phyloP scores from a whole-genome alignment of 2,329 filamentous ascomycete species.

The Drechslerella coelobrocha region DNA sequence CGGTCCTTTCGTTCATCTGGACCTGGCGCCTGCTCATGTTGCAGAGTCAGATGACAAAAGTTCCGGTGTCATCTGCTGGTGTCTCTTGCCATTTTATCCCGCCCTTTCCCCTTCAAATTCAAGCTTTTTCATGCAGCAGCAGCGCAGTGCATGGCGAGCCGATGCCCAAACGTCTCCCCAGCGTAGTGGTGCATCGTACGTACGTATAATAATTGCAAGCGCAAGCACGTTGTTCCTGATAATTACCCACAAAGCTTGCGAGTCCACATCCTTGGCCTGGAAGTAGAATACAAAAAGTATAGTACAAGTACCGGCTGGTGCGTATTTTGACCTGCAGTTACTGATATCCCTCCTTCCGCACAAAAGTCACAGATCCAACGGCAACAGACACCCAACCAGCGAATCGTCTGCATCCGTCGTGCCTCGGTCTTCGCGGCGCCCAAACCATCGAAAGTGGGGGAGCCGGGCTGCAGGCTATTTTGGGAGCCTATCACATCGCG shows the following conservation, averaged over 20 bases:
- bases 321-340: too few relatives aligned
- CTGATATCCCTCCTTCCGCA: too few relatives aligned
- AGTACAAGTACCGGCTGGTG: too few relatives aligned
- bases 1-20: conserved; percentile 20
- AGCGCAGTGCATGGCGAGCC: too few relatives aligned
- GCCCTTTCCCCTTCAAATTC: conserved; percentile 20
- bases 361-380: background rate
- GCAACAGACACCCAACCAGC: background rate
- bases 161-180: too few relatives aligned
- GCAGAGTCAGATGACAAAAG: conserved; percentile 42
- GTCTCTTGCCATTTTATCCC: background rate
- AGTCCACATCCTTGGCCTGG: too few relatives aligned
- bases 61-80: conserved; percentile 42
- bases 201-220: too few relatives aligned
- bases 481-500: conserved; percentile 6
- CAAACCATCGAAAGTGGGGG: conserved; percentile 29
- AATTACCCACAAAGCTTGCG: too few relatives aligned
- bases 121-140: too few relatives aligned
- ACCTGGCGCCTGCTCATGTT: conserved; percentile 42
- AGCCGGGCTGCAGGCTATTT: conserved; percentile 15
- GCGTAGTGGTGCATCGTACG: too few relatives aligned
- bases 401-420: conserved; percentile 19
- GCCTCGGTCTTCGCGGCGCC: conserved; percentile 25
- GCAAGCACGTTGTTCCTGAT: too few relatives aligned
- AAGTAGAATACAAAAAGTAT: too few relatives aligned